A percentile compares a stretch with the other conserved stretches of the same genome.
phyloP scores from a whole-genome alignment of 192 early-diverging fungal species.

The Linnemannia elongata region DNA sequence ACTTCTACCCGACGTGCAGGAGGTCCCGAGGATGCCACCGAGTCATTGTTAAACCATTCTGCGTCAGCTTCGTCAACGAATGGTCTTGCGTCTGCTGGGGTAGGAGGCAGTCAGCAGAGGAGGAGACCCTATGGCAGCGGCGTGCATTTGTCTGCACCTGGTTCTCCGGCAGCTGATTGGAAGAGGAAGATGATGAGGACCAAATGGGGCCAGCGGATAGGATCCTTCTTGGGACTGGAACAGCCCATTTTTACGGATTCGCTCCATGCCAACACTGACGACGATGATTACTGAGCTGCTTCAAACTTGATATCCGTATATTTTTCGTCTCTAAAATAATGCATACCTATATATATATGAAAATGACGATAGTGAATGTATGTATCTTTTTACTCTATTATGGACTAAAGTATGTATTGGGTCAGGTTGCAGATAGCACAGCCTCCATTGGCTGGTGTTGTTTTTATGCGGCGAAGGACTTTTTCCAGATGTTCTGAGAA shows the following conservation, averaged over 20 bases:
- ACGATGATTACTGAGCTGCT: constrained; percentile 21
- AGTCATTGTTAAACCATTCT: constrained; percentile 24
- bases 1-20: neutral
- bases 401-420: neutral
- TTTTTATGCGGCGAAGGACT: constrained; percentile 28
- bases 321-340: too few relatives aligned
- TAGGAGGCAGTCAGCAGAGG: constrained; percentile 12
- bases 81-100: neutral
- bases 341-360: too few relatives aligned
- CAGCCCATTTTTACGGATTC: constrained; percentile 40
- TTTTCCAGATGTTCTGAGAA: constrained; percentile 55
- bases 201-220: constrained; percentile 36
- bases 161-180: constrained; percentile 34
- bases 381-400: too few relatives aligned
- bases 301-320: too few relatives aligned
- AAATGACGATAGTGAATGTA: too few relatives aligned
- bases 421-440: neutral
- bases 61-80: neutral
- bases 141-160: constrained; percentile 8
- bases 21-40: constrained; percentile 5
- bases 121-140: constrained; percentile 8
- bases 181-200: constrained; percentile 38
- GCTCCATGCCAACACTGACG: constrained; percentile 27
- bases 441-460: neutral
- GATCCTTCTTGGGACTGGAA: constrained; percentile 32